Conservation (phyloP, 306 rosid genomes). For the Acacia confusa region DNA sequence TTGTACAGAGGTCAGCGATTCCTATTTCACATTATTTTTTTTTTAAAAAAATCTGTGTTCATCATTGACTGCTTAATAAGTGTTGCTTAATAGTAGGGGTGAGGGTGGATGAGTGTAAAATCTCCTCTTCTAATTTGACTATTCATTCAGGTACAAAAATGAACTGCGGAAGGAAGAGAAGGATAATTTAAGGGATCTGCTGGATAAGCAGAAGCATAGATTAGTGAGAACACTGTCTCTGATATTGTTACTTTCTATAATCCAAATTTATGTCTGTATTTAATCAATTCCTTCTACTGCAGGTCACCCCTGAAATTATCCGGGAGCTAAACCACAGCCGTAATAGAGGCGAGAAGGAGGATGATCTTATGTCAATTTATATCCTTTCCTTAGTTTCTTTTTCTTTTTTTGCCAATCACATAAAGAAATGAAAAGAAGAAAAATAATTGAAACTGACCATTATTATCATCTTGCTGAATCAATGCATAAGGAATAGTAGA, state of each 20-base stretch:
- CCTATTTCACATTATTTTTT: slow-evolving; percentile 13
- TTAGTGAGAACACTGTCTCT: slow-evolving; percentile 53
- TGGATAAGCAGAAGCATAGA: slow-evolving; percentile 71
- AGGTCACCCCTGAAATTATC: slow-evolving; percentile 91
- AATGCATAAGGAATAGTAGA: neutral
- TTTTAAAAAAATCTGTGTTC: neutral
- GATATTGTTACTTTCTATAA: slow-evolving; percentile 9
- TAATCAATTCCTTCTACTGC: slow-evolving; percentile 26
- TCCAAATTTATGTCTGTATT: slow-evolving; percentile 20
- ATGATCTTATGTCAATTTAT: slow-evolving; percentile 60
- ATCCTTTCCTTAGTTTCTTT: slow-evolving; percentile 50
- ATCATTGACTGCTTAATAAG: neutral
- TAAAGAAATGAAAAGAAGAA: neutral
- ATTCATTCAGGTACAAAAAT: slow-evolving; percentile 79
- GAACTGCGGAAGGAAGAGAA: slow-evolving; percentile 79
- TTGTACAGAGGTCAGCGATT: slow-evolving; percentile 74
- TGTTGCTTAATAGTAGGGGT: neutral
- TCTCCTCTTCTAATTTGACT: neutral
- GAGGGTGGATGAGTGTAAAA: neutral
- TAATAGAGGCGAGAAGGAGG: slow-evolving; percentile 92
- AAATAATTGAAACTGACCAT: neutral
- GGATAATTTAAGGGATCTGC: slow-evolving; percentile 62
- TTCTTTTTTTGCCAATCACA: neutral
- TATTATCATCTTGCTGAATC: neutral
- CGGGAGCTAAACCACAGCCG: slow-evolving; percentile 78